phyloP scores from a whole-genome alignment of 2,329 filamentous ascomycete species.

The Penicillium verrucosum region DNA sequence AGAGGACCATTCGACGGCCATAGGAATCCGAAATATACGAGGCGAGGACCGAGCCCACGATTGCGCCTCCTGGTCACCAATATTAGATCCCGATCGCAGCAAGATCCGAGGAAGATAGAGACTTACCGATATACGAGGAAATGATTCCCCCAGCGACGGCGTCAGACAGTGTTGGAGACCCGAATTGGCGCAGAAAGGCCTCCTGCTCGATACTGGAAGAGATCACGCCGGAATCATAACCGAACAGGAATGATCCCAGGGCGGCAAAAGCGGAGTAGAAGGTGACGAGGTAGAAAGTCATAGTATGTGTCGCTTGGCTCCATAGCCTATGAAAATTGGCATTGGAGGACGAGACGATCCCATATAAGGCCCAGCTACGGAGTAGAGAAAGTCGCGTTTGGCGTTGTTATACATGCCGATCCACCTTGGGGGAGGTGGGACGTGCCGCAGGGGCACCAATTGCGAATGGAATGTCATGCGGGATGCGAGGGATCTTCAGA shows the following conservation, averaged over 20 bases:
- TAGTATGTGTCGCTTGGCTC: constrained; percentile 15
- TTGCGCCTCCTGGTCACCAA: constrained; percentile 34
- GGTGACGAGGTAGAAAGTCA: constrained; percentile 32
- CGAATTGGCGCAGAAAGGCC: constrained; percentile 33
- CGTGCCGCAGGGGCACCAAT: constrained; percentile 18
- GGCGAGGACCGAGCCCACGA: constrained; percentile 35
- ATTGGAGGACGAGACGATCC: background rate
- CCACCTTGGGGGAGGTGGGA: constrained; percentile 16
- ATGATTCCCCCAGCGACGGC: constrained; percentile 39
- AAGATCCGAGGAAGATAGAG: background rate
- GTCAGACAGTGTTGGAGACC: constrained; percentile 27
- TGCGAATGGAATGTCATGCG: constrained; percentile 15
- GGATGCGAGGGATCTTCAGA: constrained; percentile 16
- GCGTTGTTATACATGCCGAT: constrained; percentile 17
- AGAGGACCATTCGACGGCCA: constrained; percentile 34
- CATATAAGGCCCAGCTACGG: constrained; percentile 1
- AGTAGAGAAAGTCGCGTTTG: constrained; percentile 5
- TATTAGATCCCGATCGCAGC: constrained; percentile 10
- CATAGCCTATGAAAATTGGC: constrained; percentile 5
- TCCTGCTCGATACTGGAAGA: constrained; percentile 36
- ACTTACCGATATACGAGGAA: constrained; percentile 37
- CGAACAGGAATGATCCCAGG: constrained; percentile 49
- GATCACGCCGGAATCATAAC: constrained; percentile 46
- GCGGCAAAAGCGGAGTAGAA: constrained; percentile 44
- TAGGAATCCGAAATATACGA: constrained; percentile 34